A percentile compares a stretch with the other conserved stretches of the same genome.
Evolutionary conservation across 768 basidiomycete species (phyloP).

Genomic region (Strobilomyces confusus): DNA sequence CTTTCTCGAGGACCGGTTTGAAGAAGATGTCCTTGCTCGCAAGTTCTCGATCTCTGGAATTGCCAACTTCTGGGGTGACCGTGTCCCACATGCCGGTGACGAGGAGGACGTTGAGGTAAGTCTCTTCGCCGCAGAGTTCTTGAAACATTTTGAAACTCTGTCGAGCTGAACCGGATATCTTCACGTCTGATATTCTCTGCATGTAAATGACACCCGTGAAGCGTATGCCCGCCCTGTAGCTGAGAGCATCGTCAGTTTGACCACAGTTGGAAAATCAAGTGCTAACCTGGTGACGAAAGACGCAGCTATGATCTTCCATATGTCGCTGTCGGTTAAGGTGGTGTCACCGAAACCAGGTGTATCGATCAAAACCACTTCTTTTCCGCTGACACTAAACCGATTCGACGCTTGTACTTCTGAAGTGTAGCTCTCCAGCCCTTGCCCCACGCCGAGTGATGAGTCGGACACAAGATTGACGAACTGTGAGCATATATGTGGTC

Average conservation of each 20-base stretch:
- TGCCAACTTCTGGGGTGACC: slow-evolving; percentile 31
- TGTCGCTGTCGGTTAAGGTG: slow-evolving; percentile 42
- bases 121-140: slow-evolving; percentile 46
- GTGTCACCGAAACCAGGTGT: slow-evolving; percentile 64
- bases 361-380: slow-evolving; percentile 47
- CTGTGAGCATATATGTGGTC: slow-evolving; percentile 13
- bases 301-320: slow-evolving; percentile 46
- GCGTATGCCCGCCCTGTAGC: slow-evolving; percentile 25
- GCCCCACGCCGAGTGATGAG: slow-evolving; percentile 28
- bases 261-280: not conserved
- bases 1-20: slow-evolving; percentile 44
- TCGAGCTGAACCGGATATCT: slow-evolving; percentile 43
- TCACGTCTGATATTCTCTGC: slow-evolving; percentile 48
- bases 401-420: slow-evolving; percentile 29
- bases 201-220: slow-evolving; percentile 49
- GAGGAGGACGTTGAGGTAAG: slow-evolving; percentile 45
- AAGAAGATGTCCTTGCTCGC: slow-evolving; percentile 42
- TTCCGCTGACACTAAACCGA: slow-evolving; percentile 26
- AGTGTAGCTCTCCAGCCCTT: slow-evolving; percentile 34
- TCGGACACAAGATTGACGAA: slow-evolving; percentile 33
- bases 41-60: slow-evolving; percentile 42
- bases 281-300: slow-evolving; percentile 29
- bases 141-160: slow-evolving; percentile 49
- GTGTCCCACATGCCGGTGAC: slow-evolving; percentile 52
- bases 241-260: slow-evolving; percentile 3